A percentile compares a stretch with the other conserved stretches of the same genome.
phyloP scores from a whole-genome alignment of 441 rosid species.

The Populus hybrid region DNA sequence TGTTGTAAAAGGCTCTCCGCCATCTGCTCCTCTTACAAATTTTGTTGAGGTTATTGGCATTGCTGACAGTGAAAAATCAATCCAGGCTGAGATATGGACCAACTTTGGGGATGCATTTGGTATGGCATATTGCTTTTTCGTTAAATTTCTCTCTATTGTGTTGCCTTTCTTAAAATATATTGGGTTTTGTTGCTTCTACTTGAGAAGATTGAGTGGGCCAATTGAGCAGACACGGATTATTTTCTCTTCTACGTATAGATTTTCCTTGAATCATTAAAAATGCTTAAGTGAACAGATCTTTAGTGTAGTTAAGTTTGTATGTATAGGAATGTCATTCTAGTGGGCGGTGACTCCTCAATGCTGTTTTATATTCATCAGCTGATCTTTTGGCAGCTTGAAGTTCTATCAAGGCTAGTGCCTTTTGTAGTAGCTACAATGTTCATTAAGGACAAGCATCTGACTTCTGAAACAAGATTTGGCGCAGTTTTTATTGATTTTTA shows the following conservation, averaged over 20 bases:
- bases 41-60: slow-evolving; percentile 87
- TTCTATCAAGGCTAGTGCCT: background rate
- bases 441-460: background rate
- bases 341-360: background rate
- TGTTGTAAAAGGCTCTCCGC: slow-evolving; percentile 54
- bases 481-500: background rate
- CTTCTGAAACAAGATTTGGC: background rate
- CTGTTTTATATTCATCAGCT: no score
- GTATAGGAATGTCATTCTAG: background rate
- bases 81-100: slow-evolving; percentile 69
- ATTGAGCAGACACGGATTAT: background rate
- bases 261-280: background rate
- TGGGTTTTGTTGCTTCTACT: background rate
- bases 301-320: background rate
- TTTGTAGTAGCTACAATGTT: no score
- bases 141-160: background rate
- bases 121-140: slow-evolving; percentile 19
- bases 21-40: slow-evolving; percentile 41
- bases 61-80: slow-evolving; percentile 67
- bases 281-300: background rate
- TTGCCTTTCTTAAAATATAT: background rate
- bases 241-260: background rate
- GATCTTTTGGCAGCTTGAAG: background rate
- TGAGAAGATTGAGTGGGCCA: background rate
- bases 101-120: slow-evolving; percentile 79